These are phyloP conservation scores for Arthrinium phaeospermum DNA, from an alignment of 2,329 filamentous ascomycete genomes.

Conservation along the genomic window DNA sequence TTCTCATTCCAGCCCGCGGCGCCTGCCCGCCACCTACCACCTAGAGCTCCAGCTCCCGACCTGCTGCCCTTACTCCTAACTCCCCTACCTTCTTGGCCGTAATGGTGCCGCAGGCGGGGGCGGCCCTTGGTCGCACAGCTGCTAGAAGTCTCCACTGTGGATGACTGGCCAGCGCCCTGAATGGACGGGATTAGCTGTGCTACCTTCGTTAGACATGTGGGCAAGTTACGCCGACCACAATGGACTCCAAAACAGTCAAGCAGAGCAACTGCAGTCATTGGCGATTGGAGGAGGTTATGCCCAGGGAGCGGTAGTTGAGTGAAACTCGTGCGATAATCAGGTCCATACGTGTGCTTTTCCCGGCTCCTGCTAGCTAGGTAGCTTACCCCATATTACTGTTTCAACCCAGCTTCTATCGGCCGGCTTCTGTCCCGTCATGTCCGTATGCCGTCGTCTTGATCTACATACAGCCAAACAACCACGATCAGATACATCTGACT, in stretches of 20 bases:
- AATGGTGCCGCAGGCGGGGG: conserved; percentile 16
- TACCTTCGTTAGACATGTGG: conserved; percentile 16
- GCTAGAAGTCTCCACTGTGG: conserved; percentile 13
- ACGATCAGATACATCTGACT: background rate
- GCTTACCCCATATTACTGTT: conserved; percentile 12
- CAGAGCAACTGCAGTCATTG: background rate
- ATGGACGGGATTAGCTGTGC: background rate
- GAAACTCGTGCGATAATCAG: background rate
- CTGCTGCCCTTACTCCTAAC: background rate
- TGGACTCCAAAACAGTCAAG: background rate
- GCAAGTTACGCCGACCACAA: conserved; percentile 14
- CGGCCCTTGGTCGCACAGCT: conserved; percentile 11
- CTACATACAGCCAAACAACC: background rate
- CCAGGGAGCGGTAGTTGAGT: conserved; percentile 7
- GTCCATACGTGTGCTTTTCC: background rate
- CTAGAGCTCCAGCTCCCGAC: too few species aligned
- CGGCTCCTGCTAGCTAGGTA: background rate
- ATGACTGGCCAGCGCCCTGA: conserved; percentile 11
- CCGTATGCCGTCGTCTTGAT: background rate
- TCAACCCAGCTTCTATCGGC: background rate
- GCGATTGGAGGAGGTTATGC: background rate
- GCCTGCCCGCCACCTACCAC: background rate
- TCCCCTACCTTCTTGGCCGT: conserved; percentile 13
- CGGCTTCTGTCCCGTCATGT: background rate
- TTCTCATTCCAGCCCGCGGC: background rate